Conservation (phyloP, 2,329 filamentous ascomycete genomes). For the Diaporthe sp. region DNA sequence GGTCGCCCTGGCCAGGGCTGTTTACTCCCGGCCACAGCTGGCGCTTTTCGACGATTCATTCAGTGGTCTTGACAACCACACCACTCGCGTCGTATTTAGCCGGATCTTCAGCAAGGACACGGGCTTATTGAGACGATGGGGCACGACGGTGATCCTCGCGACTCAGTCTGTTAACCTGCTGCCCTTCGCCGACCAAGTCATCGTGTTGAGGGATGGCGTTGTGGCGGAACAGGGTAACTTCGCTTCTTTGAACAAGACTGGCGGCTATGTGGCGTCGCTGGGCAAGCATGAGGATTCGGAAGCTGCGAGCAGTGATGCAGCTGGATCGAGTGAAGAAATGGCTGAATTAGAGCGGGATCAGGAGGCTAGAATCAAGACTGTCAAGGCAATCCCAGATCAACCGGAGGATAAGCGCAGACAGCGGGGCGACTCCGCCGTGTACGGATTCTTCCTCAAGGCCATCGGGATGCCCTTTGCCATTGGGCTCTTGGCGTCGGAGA, state of each 20-base stretch:
- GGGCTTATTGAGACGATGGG: conserved; percentile 55
- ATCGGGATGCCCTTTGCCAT: background rate
- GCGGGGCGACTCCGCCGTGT: conserved; percentile 9
- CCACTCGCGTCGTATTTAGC: conserved; percentile 56
- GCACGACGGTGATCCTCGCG: conserved; percentile 51
- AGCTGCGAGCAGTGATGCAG: background rate
- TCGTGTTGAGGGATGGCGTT: conserved; percentile 12
- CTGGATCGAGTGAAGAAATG: background rate
- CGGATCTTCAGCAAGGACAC: conserved; percentile 52
- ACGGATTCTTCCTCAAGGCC: conserved; percentile 11
- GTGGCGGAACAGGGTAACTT: conserved; percentile 17
- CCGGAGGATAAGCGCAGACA: conserved; percentile 28
- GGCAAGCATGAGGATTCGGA: background rate
- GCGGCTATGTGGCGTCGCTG: background rate
- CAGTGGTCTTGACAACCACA: conserved; percentile 59
- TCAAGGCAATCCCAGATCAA: background rate
- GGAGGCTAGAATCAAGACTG: background rate
- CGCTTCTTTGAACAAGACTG: background rate
- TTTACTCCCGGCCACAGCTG: conserved; percentile 55
- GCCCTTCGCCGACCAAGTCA: conserved; percentile 8
- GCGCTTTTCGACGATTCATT: conserved; percentile 61
- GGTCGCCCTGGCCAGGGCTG: conserved; percentile 57
- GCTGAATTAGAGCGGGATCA: background rate
- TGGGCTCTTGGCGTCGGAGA: background rate
- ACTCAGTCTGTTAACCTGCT: conserved; percentile 22